Evolutionary conservation across 495 filamentous ascomycete species (phyloP), one percentile per base, ranked within the genome.

Genomic region (Trichoderma virens): DNA sequence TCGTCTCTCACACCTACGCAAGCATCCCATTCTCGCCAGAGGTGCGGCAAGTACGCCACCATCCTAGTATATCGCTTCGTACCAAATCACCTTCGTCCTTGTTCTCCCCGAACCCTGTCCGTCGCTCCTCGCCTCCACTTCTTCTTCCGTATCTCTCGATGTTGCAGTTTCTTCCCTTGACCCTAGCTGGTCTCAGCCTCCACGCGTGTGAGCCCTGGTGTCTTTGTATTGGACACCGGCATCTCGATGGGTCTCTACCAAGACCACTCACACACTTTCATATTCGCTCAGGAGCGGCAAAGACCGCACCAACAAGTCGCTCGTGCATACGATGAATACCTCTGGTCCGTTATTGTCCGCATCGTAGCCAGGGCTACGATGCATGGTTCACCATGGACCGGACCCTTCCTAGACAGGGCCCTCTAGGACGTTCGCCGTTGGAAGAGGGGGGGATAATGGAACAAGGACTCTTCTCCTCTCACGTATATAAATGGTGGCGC

Each of bases 141-240:
- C 41, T 18, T 45, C 51, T 56, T 56, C 25, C 16, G 51, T 56
- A 56, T 56, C 51, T 56, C 27, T 56, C 51, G 51, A 56, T 56
- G 51, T 56, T 56, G 51, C 51, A 56, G 51, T 56, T 56, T 18
- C 27, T 56, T 20, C 51, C 51, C 51, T 56, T 56, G 51, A 56
- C 51, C 51, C 51, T 56, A 27, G 51, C 23, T 56, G 51, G 51
- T 56, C 51, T 56, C 51, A 56, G 51, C 51, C 51, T 27, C 51
- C 51, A 56, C 51, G 51, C 51, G 51, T 56, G 25, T 56, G 51
- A 56, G 51, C 27, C 7, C 51, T 2, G 51, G 51, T 56, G 51
- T 56, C 23, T 56, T 56, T 56, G 51, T 16, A 56, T 56, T 14
- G 51, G 51, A 16, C 51, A 56, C 28, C 27, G 16, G 51, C 16